A percentile compares a stretch with the other conserved stretches of the same genome.
phyloP scores from a whole-genome alignment of 2,329 filamentous ascomycete species.

The Venturia nashicola region DNA sequence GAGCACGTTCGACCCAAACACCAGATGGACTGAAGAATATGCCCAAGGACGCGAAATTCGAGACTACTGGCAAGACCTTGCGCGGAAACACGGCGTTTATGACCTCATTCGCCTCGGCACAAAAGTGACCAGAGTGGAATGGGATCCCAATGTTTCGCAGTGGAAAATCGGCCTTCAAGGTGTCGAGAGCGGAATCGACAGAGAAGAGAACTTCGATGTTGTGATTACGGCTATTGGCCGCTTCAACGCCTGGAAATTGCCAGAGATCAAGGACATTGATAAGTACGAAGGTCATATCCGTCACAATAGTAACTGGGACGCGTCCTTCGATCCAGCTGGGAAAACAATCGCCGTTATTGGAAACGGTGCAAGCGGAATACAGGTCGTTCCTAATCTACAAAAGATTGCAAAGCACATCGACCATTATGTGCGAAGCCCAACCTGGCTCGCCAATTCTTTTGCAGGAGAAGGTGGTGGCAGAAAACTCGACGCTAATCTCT shows the following conservation, averaged over 20 bases:
- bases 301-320: conserved; percentile 51
- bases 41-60: conserved; percentile 54
- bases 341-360: conserved; percentile 46
- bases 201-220: conserved; percentile 42
- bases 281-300: conserved; percentile 44
- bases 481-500: conserved; percentile 43
- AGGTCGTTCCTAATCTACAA: conserved; percentile 40
- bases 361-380: conserved; percentile 51
- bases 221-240: conserved; percentile 51
- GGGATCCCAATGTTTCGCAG: conserved; percentile 38
- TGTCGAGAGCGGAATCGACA: conserved; percentile 25
- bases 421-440: conserved; percentile 52
- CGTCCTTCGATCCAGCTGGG: conserved; percentile 35
- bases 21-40: conserved; percentile 57
- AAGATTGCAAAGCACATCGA: conserved; percentile 37
- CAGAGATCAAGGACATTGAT: conserved; percentile 45
- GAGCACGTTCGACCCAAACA: conserved; percentile 54
- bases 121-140: conserved; percentile 43
- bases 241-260: conserved; percentile 54
- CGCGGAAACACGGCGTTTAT: conserved; percentile 53
- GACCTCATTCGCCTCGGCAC: conserved; percentile 42
- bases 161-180: conserved; percentile 47
- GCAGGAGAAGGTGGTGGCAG: conserved; percentile 42
- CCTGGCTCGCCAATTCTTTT: conserved; percentile 56
- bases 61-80: conserved; percentile 52